Conservation (phyloP, 1,284 basidiomycete genomes). For the Heterobasidion occidentale region DNA sequence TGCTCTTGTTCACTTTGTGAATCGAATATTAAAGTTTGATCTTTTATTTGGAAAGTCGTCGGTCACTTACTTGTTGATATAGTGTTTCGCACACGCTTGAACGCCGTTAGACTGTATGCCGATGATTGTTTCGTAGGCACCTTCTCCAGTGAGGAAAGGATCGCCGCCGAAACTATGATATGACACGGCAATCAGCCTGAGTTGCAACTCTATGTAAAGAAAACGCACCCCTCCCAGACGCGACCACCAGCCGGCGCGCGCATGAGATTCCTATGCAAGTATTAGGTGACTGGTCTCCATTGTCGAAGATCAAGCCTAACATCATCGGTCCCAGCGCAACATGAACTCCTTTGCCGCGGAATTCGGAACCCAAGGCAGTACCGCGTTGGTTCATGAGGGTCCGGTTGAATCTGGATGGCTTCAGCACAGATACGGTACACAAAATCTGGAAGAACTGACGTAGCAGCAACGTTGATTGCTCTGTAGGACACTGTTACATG, state of each 20-base stretch:
- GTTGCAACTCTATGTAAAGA: background rate
- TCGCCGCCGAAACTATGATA: conserved; percentile 41
- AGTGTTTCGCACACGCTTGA: conserved; percentile 55
- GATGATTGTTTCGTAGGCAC: conserved; percentile 45
- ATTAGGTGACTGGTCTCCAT: background rate
- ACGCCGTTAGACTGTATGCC: conserved; percentile 62
- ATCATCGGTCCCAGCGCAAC: conserved; percentile 54
- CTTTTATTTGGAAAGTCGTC: background rate
- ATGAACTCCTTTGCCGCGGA: conserved; percentile 59
- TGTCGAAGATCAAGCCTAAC: conserved; percentile 16
- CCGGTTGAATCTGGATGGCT: conserved; percentile 45
- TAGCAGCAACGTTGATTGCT: conserved; percentile 66
- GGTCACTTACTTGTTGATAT: conserved; percentile 38
- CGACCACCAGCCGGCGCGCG: conserved; percentile 61
- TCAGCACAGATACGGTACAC: background rate
- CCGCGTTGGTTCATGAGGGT: conserved; percentile 59
- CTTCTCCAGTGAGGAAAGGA: conserved; percentile 58
- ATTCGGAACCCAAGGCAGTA: conserved; percentile 59
- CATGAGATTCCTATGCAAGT: conserved; percentile 38
- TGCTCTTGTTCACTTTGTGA: conserved; percentile 46
- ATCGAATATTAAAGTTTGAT: background rate
- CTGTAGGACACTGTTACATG: conserved; percentile 19
- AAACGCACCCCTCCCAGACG: conserved; percentile 58
- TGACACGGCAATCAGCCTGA: background rate
- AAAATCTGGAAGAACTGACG: conserved; percentile 24